These are phyloP conservation scores for Sabuloglossum arenarium DNA, from an alignment of 495 filamentous ascomycete genomes.

Conservation along the genomic window DNA sequence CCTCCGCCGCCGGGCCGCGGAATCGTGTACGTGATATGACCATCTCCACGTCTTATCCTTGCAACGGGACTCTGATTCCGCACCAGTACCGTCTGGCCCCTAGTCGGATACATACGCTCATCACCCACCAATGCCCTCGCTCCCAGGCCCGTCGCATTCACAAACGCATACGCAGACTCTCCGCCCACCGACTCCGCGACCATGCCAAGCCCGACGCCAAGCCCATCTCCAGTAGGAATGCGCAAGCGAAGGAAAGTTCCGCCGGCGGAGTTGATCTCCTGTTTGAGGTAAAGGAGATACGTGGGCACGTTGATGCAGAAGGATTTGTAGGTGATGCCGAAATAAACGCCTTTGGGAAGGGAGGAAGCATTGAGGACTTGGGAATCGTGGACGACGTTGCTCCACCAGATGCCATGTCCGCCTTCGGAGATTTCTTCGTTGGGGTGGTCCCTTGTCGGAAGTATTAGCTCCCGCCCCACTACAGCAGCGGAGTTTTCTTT, in stretches of 20 bases:
- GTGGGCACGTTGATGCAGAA: slow-evolving; percentile 14
- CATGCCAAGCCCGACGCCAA: not conserved
- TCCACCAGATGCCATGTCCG: slow-evolving; percentile 14
- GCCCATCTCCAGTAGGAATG: not conserved
- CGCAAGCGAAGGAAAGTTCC: slow-evolving; percentile 6
- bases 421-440: not conserved
- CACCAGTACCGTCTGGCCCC: slow-evolving; percentile 18
- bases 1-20: slow-evolving; percentile 16
- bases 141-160: slow-evolving; percentile 18
- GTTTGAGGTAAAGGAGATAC: slow-evolving; percentile 14
- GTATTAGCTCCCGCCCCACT: not conserved
- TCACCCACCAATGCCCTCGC: slow-evolving; percentile 13
- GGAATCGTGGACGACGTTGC: slow-evolving; percentile 12
- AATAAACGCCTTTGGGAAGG: slow-evolving; percentile 6
- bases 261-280: slow-evolving; percentile 6
- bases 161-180: not conserved
- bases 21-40: slow-evolving; percentile 15
- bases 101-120: slow-evolving; percentile 14
- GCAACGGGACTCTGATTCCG: slow-evolving; percentile 9
- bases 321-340: slow-evolving; percentile 9
- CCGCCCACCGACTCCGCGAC: not conserved
- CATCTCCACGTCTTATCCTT: slow-evolving; percentile 7
- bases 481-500: not conserved
- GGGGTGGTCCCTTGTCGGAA: not conserved
- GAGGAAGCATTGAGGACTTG: slow-evolving; percentile 2